These are phyloP conservation scores for Glutinoglossum americanum DNA, from an alignment of 495 filamentous ascomycete genomes.

Conservation along the genomic window DNA sequence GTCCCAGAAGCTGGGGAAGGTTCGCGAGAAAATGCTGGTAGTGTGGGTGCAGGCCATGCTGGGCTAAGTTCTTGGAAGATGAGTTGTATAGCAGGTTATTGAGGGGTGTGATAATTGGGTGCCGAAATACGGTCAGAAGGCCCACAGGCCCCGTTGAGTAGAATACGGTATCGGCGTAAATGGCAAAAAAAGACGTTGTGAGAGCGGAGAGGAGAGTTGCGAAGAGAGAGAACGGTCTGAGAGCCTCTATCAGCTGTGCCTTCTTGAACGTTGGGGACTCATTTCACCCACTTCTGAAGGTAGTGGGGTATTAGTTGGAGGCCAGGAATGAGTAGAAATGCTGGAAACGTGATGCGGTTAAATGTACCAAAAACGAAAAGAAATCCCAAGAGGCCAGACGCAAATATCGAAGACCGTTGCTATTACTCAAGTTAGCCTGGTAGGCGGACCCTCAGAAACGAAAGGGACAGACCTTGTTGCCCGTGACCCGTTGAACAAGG, in stretches of 20 bases:
- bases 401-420: constrained; percentile 52
- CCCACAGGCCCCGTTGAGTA: constrained; percentile 37
- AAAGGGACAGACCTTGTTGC: constrained; percentile 37
- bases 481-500: constrained; percentile 59
- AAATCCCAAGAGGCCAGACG: constrained; percentile 55
- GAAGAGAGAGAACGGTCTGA: constrained; percentile 46
- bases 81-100: constrained; percentile 88
- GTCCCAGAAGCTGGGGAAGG: constrained; percentile 77
- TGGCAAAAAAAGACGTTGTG: constrained; percentile 43
- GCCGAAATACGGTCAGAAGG: constrained; percentile 25
- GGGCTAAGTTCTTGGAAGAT: constrained; percentile 49
- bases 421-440: constrained; percentile 11
- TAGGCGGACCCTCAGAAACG: neutral
- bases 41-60: constrained; percentile 78
- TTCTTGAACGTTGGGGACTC: neutral
- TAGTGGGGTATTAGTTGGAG: constrained; percentile 72
- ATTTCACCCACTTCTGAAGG: constrained; percentile 40
- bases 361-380: constrained; percentile 71
- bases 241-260: constrained; percentile 12
- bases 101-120: constrained; percentile 64
- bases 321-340: constrained; percentile 63
- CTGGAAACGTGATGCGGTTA: constrained; percentile 92
- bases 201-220: constrained; percentile 35
- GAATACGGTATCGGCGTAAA: constrained; percentile 65
- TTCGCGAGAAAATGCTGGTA: constrained; percentile 79